Conservation (phyloP, 305 asterid species). For the Solanum hybrid region DNA sequence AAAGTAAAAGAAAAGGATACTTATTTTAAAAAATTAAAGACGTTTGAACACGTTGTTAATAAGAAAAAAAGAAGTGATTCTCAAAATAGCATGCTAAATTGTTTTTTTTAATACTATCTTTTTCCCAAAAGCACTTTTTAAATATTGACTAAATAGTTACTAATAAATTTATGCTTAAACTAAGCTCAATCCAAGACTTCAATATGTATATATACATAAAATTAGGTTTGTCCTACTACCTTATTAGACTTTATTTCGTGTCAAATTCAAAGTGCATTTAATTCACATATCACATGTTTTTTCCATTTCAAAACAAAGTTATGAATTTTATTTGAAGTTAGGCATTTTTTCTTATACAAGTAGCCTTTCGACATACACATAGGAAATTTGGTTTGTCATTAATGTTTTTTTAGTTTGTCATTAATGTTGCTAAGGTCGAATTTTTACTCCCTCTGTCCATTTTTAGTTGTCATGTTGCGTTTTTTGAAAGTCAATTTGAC, state of each 20-base stretch:
- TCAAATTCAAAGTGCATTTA: neutral
- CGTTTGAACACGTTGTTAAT: neutral
- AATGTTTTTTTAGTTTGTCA: neutral
- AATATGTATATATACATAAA: neutral
- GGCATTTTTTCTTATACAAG: neutral
- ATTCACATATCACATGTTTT: neutral
- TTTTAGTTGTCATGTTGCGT: rapidly evolving
- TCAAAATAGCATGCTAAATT: neutral
- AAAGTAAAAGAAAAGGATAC: neutral
- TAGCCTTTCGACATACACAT: neutral
- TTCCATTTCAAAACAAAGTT: neutral
- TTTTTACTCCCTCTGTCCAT: rapidly evolving
- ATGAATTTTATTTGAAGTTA: neutral
- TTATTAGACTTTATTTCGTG: neutral
- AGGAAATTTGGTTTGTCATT: neutral
- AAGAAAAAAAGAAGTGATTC: neutral
- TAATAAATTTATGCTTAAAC: neutral
- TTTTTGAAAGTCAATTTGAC: no score
- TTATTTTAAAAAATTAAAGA: neutral
- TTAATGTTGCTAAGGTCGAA: neutral
- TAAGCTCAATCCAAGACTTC: neutral
- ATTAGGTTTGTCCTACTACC: neutral
- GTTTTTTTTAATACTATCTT: neutral
- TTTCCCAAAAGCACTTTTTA: neutral
- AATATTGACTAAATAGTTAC: neutral